These are phyloP conservation scores for Babesia caballi DNA, from an alignment of 169 alveolate species.

Conservation along the genomic window DNA sequence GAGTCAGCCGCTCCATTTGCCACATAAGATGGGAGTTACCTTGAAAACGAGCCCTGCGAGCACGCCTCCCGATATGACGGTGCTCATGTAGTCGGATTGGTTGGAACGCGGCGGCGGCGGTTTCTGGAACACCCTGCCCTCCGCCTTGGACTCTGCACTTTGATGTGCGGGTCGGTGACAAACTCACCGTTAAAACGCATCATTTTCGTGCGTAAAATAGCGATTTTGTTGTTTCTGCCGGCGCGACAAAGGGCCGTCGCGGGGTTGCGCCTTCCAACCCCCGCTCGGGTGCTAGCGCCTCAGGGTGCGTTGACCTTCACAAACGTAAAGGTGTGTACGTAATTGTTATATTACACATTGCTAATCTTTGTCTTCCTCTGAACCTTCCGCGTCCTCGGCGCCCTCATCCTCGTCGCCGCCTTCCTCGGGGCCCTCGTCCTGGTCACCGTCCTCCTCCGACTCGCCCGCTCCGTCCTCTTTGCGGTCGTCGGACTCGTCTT, in stretches of 20 bases:
- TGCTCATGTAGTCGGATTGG: neutral
- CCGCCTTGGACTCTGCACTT: constrained; percentile 26
- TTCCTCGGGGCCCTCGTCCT: neutral
- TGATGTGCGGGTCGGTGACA: neutral
- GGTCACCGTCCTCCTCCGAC: constrained; percentile 4
- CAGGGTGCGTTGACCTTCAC: no score
- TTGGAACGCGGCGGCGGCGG: neutral
- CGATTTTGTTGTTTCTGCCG: no score
- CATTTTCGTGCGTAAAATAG: neutral
- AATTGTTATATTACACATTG: neutral
- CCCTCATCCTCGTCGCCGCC: constrained; percentile 32
- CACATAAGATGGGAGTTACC: no score
- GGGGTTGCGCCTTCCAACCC: no score
- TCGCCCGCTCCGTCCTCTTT: constrained; percentile 5
- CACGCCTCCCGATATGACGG: constrained; percentile 4
- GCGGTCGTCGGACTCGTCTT: neutral
- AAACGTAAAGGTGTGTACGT: no score
- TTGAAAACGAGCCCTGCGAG: neutral
- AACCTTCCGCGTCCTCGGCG: neutral
- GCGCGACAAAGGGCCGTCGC: no score
- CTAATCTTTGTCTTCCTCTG: neutral
- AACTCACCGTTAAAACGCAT: constrained; percentile 2
- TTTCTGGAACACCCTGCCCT: neutral
- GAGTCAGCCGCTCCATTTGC: neutral
- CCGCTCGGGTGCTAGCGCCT: no score